Conservation (phyloP, 495 filamentous ascomycete species). For the Durotheca rogersii region DNA sequence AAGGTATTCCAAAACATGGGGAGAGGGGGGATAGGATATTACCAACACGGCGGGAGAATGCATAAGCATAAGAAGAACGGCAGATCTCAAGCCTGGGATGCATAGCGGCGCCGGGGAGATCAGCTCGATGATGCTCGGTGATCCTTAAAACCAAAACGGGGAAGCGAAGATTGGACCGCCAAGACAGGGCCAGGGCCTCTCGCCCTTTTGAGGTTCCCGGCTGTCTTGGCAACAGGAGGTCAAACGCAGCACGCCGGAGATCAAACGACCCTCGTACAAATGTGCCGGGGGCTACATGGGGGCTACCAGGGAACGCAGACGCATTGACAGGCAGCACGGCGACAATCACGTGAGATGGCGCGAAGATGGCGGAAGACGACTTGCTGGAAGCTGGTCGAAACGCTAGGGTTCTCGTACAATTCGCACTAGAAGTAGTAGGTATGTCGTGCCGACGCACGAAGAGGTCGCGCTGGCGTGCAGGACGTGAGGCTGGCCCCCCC, state of each 20-base stretch:
- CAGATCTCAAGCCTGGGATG: constrained; percentile 17
- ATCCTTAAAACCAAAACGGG: constrained; percentile 17
- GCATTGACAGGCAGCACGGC: not conserved
- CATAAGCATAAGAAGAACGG: constrained; percentile 28
- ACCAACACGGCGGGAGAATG: constrained; percentile 14
- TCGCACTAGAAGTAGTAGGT: too few relatives aligned
- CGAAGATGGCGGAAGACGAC: not conserved
- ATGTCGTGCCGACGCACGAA: too few relatives aligned
- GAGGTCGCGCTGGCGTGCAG: too few relatives aligned
- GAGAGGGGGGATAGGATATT: constrained; percentile 22
- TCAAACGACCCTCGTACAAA: constrained; percentile 35
- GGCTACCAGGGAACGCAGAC: not conserved
- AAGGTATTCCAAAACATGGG: constrained; percentile 23
- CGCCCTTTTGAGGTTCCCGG: constrained; percentile 26
- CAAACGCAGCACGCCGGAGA: constrained; percentile 26
- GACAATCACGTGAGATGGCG: constrained; percentile 13
- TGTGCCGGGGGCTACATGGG: not conserved
- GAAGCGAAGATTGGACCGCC: constrained; percentile 32
- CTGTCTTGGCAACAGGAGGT: constrained; percentile 17
- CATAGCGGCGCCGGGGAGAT: constrained; percentile 18
- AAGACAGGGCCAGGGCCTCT: constrained; percentile 13
- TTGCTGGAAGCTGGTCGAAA: constrained; percentile 1
- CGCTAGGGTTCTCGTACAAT: not conserved
- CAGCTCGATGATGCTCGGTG: constrained; percentile 26
- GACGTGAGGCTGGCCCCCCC: too few relatives aligned